Evolutionary conservation across 2,329 filamentous ascomycete genomes (phyloP), one percentile per base, ranked within the genome.

Genomic region (Didymella pinodella): DNA sequence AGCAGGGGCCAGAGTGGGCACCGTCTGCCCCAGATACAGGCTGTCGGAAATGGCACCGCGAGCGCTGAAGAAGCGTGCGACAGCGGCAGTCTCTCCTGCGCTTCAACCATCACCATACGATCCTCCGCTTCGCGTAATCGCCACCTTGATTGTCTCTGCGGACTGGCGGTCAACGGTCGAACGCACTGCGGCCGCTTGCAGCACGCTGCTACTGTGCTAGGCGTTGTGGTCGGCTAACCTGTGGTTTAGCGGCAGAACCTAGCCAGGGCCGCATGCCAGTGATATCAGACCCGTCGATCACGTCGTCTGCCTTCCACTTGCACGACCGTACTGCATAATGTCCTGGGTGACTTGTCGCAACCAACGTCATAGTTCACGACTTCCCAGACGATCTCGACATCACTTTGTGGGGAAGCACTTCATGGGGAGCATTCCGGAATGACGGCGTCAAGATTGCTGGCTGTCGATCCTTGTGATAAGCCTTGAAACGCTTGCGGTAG

Each of bases 231-330:
- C 51, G 56, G 56, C 50, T 32, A 40, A 54, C 32, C 22, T 59
- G 32, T 51, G 22, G 20, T 43, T 22, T 45, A 31, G 16, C 18
- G 18, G 56, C 40, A 34, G 22, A 50, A 46, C n/a, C 51, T 47
- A 31, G 41, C 36, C 48, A 47, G 18, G 26, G 18, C 34, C 26
- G 41, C 46, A 34, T 41, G 18, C 40, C 28, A 22, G 50, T 54
- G 51, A 54, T 54, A 54, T 54, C 56, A 59, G 50, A 28, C n/a
- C 12, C 46, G 56, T 51, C 56, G 41, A 59, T 59, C 56, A 45
- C n/a, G 22, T 11, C 41, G 20, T 18, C 20, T 36, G 26, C 25
- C 40, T 43, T 18, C 34, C 20, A 10, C 38, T 25, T 41, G 44
- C 44, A 46, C 43, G 40, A 46, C 43, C 20, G 16, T 43, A 38